Conservation (phyloP, 192 early-diverging fungal species). For the Chytriomyces sp. region DNA sequence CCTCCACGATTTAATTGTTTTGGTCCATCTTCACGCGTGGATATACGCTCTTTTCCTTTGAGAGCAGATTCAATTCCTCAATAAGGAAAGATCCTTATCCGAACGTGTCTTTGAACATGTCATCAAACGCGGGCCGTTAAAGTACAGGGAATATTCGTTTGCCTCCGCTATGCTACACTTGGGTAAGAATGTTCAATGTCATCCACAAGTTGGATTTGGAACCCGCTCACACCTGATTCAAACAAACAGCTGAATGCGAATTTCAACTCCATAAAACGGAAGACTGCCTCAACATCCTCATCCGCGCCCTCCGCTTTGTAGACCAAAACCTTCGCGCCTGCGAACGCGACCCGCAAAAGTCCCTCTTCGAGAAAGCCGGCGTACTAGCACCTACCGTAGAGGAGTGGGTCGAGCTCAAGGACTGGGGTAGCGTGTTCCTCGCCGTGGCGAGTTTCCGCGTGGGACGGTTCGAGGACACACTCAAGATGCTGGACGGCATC, state of each 20-base stretch:
- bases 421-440: slow-evolving; percentile 22
- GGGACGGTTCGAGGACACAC: slow-evolving; percentile 13
- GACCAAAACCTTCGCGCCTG: slow-evolving; percentile 1
- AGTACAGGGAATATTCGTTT: slow-evolving; percentile 22
- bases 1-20: background rate
- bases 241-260: slow-evolving; percentile 10
- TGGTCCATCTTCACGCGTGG: background rate
- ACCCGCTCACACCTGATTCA: background rate
- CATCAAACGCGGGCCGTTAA: slow-evolving; percentile 24
- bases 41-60: background rate
- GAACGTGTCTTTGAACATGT: slow-evolving; percentile 19
- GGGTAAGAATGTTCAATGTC: background rate
- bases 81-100: slow-evolving; percentile 15
- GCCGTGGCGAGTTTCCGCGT: slow-evolving; percentile 17
- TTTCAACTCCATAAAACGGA: slow-evolving; percentile 18
- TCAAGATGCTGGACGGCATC: slow-evolving; percentile 16
- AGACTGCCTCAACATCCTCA: slow-evolving; percentile 14
- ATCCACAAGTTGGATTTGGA: too few relatives aligned
- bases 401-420: slow-evolving; percentile 28
- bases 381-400: background rate
- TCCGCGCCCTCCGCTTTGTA: slow-evolving; percentile 7
- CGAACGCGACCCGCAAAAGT: background rate
- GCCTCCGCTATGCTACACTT: slow-evolving; percentile 20
- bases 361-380: too few relatives aligned
- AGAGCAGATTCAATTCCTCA: slow-evolving; percentile 17